phyloP scores from a whole-genome alignment of 148 eudicot species.

The Polygonum maritimum region DNA sequence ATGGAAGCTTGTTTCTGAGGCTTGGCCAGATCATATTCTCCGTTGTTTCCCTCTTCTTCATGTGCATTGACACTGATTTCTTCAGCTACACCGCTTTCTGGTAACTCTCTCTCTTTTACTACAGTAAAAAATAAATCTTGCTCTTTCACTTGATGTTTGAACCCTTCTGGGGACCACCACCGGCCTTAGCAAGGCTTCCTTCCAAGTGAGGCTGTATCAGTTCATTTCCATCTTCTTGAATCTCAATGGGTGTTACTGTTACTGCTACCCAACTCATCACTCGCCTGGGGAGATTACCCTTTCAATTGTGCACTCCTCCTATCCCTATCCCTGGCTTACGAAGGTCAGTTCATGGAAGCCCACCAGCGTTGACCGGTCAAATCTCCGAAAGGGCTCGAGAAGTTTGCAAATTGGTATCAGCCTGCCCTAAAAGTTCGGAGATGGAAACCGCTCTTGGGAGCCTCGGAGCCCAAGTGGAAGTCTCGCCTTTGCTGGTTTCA shows the following conservation, averaged over 20 bases:
- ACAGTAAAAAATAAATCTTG: not conserved
- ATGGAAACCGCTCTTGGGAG: slow-evolving; percentile 30
- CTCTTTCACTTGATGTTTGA: not conserved
- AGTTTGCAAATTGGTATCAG: slow-evolving; percentile 38
- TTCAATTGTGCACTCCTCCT: not conserved
- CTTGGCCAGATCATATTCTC: slow-evolving; percentile 64
- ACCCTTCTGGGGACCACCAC: too few species aligned
- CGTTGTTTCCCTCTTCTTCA: slow-evolving; percentile 66
- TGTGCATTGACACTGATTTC: slow-evolving; percentile 65
- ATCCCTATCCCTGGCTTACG: not conserved
- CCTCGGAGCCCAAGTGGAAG: not conserved
- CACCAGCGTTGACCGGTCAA: slow-evolving; percentile 12
- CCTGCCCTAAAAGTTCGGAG: slow-evolving; percentile 13
- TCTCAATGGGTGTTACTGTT: not conserved
- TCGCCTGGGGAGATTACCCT: not conserved
- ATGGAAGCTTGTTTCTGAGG: slow-evolving; percentile 62
- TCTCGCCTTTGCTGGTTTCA: slow-evolving; percentile 32
- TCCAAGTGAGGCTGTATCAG: not conserved
- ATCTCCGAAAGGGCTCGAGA: slow-evolving; percentile 28
- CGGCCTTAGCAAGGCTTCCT: too few species aligned
- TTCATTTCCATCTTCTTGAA: not conserved
- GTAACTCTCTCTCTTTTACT: slow-evolving; percentile 16
- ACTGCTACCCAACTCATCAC: not conserved
- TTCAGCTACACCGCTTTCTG: slow-evolving; percentile 70
- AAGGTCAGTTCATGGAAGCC: slow-evolving; percentile 26